Percentiles rank a stretch among this genome's conserved stretches.
These are phyloP conservation scores for Bryum argenteum DNA, from an alignment of 225 moss, liverwort and hornwort species.

Conservation along the genomic window DNA sequence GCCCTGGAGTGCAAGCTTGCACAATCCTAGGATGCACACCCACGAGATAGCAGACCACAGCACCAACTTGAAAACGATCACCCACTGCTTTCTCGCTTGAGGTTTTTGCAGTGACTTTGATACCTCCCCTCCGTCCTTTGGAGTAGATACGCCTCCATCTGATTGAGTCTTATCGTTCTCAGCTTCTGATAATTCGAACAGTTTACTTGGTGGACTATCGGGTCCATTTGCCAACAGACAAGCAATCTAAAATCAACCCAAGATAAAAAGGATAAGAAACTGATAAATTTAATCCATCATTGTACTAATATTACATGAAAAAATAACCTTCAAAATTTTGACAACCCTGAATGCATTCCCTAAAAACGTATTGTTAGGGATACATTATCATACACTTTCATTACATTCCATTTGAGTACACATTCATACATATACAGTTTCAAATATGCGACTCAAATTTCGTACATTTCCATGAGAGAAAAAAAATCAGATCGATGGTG, in stretches of 20 bases:
- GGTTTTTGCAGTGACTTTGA: slow-evolving; percentile 11
- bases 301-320: no score
- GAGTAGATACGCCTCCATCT: slow-evolving; percentile 2
- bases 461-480: neutral
- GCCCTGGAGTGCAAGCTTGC: slow-evolving; percentile 69
- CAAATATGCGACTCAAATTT: no score
- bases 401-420: no score
- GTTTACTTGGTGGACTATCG: slow-evolving; percentile 81
- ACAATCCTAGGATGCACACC: slow-evolving; percentile 75
- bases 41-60: slow-evolving; percentile 79
- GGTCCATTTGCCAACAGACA: slow-evolving; percentile 64
- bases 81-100: slow-evolving; percentile 44
- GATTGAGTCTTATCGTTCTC: neutral
- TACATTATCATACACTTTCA: no score
- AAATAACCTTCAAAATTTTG: no score
- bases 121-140: slow-evolving; percentile 30
- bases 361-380: no score
- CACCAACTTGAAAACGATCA: slow-evolving; percentile 47
- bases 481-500: slow-evolving; percentile 14
- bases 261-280: slow-evolving; percentile 29
- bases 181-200: slow-evolving; percentile 47
- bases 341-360: no score
- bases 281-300: neutral
- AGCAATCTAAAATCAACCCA: slow-evolving; percentile 60
- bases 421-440: no score